phyloP scores from a whole-genome alignment of 2,329 filamentous ascomycete genomes.

The Fusarium multiceps region DNA sequence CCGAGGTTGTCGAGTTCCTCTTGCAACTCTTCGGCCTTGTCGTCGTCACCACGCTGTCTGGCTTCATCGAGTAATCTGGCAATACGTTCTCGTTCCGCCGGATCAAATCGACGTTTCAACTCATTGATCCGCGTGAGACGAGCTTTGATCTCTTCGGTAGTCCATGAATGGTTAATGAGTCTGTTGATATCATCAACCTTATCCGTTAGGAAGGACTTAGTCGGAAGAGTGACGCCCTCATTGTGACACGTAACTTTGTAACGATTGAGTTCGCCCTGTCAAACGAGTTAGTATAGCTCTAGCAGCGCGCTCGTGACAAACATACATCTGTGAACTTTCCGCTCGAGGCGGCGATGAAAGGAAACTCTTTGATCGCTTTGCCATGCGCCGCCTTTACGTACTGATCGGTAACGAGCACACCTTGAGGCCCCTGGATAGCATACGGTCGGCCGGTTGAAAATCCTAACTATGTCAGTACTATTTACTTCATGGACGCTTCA shows the following conservation, averaged over 20 bases:
- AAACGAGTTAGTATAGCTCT: conserved; percentile 39
- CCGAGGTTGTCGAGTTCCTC: conserved; percentile 72
- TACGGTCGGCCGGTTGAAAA: conserved; percentile 86
- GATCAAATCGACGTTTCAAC: conserved; percentile 73
- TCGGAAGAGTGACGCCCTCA: conserved; percentile 79
- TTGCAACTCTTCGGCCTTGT: conserved; percentile 64
- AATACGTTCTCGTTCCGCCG: conserved; percentile 75
- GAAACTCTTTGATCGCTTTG: conserved; percentile 84
- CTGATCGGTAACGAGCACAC: conserved; percentile 83
- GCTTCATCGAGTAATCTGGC: conserved; percentile 75
- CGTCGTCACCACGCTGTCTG: conserved; percentile 70
- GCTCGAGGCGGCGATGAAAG: conserved; percentile 92
- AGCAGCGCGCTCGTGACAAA: background rate
- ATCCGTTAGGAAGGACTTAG: conserved; percentile 72
- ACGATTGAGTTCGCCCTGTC: conserved; percentile 79
- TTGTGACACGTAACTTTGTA: conserved; percentile 80
- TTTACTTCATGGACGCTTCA: background rate
- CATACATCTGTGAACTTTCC: conserved; percentile 82
- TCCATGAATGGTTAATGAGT: conserved; percentile 84
- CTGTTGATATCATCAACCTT: conserved; percentile 86
- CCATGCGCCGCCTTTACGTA: conserved; percentile 87
- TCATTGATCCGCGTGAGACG: conserved; percentile 79
- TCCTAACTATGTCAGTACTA: conserved; percentile 59
- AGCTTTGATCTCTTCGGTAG: conserved; percentile 81
- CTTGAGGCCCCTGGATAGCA: conserved; percentile 81